phyloP scores from a whole-genome alignment of 495 filamentous ascomycete genomes.

The Chlorociboria aeruginascens region DNA sequence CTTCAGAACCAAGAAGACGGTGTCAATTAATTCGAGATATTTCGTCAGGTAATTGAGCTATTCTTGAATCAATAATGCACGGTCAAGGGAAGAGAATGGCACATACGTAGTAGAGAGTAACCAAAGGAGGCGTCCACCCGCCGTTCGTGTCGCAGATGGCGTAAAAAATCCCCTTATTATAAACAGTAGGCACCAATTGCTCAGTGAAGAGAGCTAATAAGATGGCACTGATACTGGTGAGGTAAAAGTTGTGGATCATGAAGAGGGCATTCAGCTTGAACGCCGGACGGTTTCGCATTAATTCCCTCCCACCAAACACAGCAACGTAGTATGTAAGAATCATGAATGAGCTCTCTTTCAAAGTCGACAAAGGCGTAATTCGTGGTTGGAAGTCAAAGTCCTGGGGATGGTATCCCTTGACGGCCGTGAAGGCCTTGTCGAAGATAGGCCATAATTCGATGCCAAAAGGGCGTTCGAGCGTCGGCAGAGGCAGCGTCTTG shows the following conservation, averaged over 20 bases:
- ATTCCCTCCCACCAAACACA: constrained; percentile 63
- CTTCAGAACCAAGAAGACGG: constrained; percentile 73
- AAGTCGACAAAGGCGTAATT: constrained; percentile 57
- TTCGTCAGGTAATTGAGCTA: constrained; percentile 79
- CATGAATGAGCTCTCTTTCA: constrained; percentile 50
- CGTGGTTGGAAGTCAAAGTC: constrained; percentile 59
- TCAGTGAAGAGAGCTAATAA: constrained; percentile 62
- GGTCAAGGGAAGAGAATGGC: background rate
- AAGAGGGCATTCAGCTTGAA: constrained; percentile 59
- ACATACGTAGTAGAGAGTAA: constrained; percentile 70
- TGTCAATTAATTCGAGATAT: constrained; percentile 72
- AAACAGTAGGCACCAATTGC: constrained; percentile 57
- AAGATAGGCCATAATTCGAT: constrained; percentile 91
- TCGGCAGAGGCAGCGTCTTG: constrained; percentile 57
- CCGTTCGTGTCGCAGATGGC: constrained; percentile 58
- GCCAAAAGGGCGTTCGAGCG: constrained; percentile 85
- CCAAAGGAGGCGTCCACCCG: constrained; percentile 68
- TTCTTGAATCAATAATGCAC: constrained; percentile 1
- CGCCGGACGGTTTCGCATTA: constrained; percentile 57
- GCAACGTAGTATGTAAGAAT: constrained; percentile 61
- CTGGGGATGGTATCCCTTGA: constrained; percentile 59
- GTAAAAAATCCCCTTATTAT: constrained; percentile 56
- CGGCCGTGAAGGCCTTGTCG: constrained; percentile 62
- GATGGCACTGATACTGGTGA: constrained; percentile 56
- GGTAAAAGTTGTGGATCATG: constrained; percentile 70